Evolutionary conservation across 352 stramenopile genomes (phyloP).

Genomic region (Phytophthora niederhauseri): DNA sequence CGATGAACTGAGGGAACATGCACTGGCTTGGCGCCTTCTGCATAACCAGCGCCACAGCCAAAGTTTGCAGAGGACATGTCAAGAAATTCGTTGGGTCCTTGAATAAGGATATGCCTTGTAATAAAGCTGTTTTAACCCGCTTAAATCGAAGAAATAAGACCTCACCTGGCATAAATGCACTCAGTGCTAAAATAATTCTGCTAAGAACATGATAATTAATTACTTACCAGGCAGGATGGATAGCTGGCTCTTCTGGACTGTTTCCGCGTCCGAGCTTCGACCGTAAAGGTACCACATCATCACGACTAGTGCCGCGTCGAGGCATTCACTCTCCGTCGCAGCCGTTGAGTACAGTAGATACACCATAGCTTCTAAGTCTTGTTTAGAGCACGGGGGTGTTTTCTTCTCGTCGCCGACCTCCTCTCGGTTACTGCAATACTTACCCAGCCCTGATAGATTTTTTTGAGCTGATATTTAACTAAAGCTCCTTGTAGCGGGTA

Average conservation of each 20-base stretch:
- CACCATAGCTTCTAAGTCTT: neutral
- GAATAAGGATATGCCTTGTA: constrained; percentile 12
- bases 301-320: constrained; percentile 11
- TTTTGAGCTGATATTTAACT: no score
- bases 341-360: neutral
- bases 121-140: constrained; percentile 10
- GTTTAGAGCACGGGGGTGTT: neutral
- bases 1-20: no score
- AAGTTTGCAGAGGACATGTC: constrained; percentile 15
- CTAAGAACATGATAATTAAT: neutral
- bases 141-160: constrained; percentile 25
- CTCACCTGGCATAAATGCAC: neutral
- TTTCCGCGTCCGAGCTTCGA: constrained; percentile 24
- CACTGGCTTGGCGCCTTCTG: no score
- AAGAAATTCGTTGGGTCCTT: constrained; percentile 13
- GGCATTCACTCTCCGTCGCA: no score
- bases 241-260: constrained; percentile 27
- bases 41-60: constrained; percentile 15
- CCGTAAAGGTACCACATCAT: constrained; percentile 27
- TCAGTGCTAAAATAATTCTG: neutral
- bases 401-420: neutral
- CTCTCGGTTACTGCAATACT: constrained; percentile 22
- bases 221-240: constrained; percentile 14
- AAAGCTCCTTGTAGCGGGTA: no score
- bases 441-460: constrained; percentile 9